phyloP scores from a whole-genome alignment of 164 flowering plant genomes.

The Malania oleifera region DNA sequence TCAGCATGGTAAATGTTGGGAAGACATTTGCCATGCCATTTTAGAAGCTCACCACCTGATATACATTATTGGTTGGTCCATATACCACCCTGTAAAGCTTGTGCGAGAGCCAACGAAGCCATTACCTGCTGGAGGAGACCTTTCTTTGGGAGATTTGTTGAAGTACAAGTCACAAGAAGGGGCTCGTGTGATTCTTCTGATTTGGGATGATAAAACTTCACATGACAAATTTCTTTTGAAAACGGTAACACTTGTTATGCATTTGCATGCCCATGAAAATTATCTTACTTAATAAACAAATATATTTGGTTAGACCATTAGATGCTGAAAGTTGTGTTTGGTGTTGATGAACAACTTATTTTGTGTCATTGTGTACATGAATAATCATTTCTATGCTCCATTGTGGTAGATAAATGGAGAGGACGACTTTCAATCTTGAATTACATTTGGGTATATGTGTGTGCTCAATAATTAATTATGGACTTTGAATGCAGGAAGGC shows the following conservation, averaged over 20 bases:
- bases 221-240: slow-evolving; percentile 52
- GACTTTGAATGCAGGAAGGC: slow-evolving; percentile 53
- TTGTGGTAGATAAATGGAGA: neutral
- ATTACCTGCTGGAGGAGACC: slow-evolving; percentile 56
- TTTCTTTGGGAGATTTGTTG: slow-evolving; percentile 55
- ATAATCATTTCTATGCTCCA: neutral
- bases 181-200: slow-evolving; percentile 48
- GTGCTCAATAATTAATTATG: neutral
- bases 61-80: slow-evolving; percentile 64
- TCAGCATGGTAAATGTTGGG: slow-evolving; percentile 58
- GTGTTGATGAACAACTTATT: neutral
- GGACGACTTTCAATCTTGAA: neutral
- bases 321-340: too few species aligned
- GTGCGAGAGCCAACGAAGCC: slow-evolving; percentile 61
- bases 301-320: too few species aligned
- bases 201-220: slow-evolving; percentile 80
- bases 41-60: slow-evolving; percentile 63
- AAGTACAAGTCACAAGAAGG: slow-evolving; percentile 74
- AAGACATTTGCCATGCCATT: slow-evolving; percentile 68
- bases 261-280: too few species aligned
- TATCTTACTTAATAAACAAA: too few species aligned
- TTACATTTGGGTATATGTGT: neutral
- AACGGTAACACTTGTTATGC: slow-evolving; percentile 33
- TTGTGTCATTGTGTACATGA: neutral
- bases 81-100: slow-evolving; percentile 52